Conservation (phyloP, 306 rosid species). For the Pterocarpus santalinus region DNA sequence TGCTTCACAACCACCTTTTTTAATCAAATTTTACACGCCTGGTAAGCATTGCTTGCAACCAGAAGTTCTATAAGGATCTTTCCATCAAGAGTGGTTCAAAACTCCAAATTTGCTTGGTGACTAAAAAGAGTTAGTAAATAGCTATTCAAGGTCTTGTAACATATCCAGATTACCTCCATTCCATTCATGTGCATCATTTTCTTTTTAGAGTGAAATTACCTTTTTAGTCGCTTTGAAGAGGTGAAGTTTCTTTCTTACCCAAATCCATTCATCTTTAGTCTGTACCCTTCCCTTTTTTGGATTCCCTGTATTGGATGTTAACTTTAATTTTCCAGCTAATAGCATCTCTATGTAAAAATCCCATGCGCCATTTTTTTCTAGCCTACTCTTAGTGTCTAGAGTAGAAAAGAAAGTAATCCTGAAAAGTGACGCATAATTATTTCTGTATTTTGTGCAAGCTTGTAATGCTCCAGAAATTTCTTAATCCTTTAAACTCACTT, state of each 20-base stretch:
- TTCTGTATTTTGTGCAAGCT: no score
- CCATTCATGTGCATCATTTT: background rate
- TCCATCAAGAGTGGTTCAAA: slow-evolving; percentile 5
- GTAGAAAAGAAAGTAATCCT: slow-evolving; percentile 16
- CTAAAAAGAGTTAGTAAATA: slow-evolving; percentile 3
- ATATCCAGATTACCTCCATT: slow-evolving; percentile 16
- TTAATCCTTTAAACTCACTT: no score
- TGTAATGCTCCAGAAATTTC: no score
- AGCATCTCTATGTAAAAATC: slow-evolving; percentile 7
- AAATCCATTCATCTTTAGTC: background rate
- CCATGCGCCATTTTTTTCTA: background rate
- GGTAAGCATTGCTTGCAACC: slow-evolving; percentile 12
- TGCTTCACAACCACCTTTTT: background rate
- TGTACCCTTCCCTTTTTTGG: background rate
- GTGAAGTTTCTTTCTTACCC: background rate
- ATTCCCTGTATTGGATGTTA: background rate
- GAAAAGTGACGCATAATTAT: background rate
- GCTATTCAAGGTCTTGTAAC: slow-evolving; percentile 30
- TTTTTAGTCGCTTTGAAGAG: background rate
- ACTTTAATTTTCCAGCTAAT: background rate
- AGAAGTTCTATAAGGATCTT: slow-evolving; percentile 8
- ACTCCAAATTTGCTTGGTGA: slow-evolving; percentile 4
- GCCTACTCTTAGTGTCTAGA: slow-evolving; percentile 30
- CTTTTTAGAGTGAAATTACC: slow-evolving; percentile 9
- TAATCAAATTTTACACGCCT: slow-evolving; percentile 5